Base-by-base conservation (phyloP, 2,329 filamentous ascomycete species). In the Pyrenophora teres region DNA sequence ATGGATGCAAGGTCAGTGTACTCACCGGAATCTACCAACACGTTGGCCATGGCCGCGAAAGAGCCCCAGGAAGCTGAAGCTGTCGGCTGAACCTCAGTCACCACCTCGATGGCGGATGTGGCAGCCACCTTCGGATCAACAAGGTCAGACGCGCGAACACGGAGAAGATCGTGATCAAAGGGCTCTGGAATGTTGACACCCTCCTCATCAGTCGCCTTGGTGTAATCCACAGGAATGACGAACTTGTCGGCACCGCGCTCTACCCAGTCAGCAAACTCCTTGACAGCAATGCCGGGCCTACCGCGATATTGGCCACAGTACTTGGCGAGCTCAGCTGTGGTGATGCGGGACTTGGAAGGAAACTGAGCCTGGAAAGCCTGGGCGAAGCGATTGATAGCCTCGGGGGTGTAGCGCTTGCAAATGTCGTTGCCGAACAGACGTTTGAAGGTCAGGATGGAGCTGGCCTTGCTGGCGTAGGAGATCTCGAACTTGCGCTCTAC, bases 401-500 rank as follows among this genome's bases (percentile, higher is more conserved):
- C 43, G 10, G 46, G 21, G 15, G n/a, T 57, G 40, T 40, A 49
- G 2, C 39, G 18, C 5, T 44, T 32, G 7, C 30, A 25, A 10
- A 38, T 15, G 10, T 49, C 52, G 19, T 40, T 8, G 18, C 37
- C 42, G 18, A 54, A 54, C 33, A 54, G 48, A 30, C 52, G 52
- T 21, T 54, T 54, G 39, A 47, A 41, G 12, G 52, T 54, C 15
- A 43, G 31, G n/a, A 40, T 35, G 7, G 42, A 40, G 8, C 41
- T 48, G 33, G 25, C 33, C 23, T 52, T 61, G 15, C 52, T 46
- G 2, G 55, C 57, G 40, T 55, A 57, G 7, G 44, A 46, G 15
- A 67, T 55, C 7, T 97, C 92, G 68, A 97, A 96, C 83, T 96
- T 96, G 68, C 52, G 82, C 62, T 90, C 87, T 5, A 90, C 84